Evolutionary conservation across 2,329 filamentous ascomycete genomes (phyloP).

Genomic region (Diplocarpon rosae): DNA sequence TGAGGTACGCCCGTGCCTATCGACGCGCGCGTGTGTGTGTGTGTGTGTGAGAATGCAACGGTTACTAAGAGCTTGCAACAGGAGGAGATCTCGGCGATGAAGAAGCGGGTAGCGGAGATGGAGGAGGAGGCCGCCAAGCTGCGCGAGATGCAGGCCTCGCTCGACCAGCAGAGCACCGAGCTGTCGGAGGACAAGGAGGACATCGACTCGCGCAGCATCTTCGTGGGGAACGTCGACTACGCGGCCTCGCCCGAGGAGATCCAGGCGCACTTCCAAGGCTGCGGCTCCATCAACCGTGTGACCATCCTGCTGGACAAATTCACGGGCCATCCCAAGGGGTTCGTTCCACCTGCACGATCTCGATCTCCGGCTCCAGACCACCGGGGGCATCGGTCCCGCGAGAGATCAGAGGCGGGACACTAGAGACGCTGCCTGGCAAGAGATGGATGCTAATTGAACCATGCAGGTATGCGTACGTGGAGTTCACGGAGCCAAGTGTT

Average conservation of each 20-base stretch:
- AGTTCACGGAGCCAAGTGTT: slow-evolving; percentile 88
- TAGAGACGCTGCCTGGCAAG: slow-evolving; percentile 46
- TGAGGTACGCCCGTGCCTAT: slow-evolving; percentile 18
- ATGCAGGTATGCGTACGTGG: slow-evolving; percentile 90
- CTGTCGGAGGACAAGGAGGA: slow-evolving; percentile 90
- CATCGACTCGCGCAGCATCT: slow-evolving; percentile 88
- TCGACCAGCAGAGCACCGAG: slow-evolving; percentile 77
- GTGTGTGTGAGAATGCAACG: neutral
- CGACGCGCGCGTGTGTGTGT: too few relatives aligned
- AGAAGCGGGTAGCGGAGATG: slow-evolving; percentile 78
- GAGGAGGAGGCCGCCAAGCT: slow-evolving; percentile 80
- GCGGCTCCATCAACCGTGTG: slow-evolving; percentile 93
- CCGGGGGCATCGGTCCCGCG: neutral
- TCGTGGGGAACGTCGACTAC: slow-evolving; percentile 98
- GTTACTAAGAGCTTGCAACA: slow-evolving; percentile 20
- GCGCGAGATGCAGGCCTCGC: slow-evolving; percentile 72
- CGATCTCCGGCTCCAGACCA: neutral
- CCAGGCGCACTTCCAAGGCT: slow-evolving; percentile 95
- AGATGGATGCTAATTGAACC: slow-evolving; percentile 35
- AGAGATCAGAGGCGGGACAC: neutral
- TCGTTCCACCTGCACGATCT: slow-evolving; percentile 32
- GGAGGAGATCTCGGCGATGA: slow-evolving; percentile 82
- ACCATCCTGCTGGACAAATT: slow-evolving; percentile 98
- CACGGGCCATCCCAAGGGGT: slow-evolving; percentile 98
- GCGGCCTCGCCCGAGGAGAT: slow-evolving; percentile 95